phyloP scores from a whole-genome alignment of 1,139 yeast genomes.

The Magnusiomyces fungicola region DNA sequence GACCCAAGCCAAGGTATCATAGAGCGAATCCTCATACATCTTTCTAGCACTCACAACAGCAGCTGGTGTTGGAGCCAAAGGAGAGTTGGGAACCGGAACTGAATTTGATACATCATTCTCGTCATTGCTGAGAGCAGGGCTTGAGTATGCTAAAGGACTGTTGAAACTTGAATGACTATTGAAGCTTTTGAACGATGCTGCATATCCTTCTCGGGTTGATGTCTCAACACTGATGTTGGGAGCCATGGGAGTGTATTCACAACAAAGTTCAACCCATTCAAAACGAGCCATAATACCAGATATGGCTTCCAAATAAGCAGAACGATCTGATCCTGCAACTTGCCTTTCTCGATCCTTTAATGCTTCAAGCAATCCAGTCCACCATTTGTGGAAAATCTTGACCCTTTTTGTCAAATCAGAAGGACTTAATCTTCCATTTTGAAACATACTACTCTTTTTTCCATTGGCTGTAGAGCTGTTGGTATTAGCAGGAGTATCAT shows the following conservation, averaged over 20 bases:
- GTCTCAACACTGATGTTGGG: not conserved
- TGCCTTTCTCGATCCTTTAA: conserved; percentile 32
- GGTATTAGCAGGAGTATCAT: conserved; percentile 30
- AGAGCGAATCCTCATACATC: conserved; percentile 30
- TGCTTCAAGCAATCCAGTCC: conserved; percentile 49
- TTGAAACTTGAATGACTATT: conserved; percentile 1
- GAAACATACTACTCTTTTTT: no score
- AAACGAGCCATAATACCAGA: conserved; percentile 55
- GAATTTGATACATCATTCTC: conserved; percentile 17
- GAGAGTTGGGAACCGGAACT: conserved; percentile 19
- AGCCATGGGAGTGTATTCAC: not conserved
- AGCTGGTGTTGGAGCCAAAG: not conserved
- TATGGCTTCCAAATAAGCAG: conserved; percentile 67
- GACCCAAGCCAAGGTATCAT: conserved; percentile 51
- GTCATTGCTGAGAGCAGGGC: not conserved
- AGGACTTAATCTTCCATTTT: conserved; percentile 25
- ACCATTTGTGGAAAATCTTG: conserved; percentile 51
- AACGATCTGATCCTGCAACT: conserved; percentile 47
- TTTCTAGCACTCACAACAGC: conserved; percentile 9
- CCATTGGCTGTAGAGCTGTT: no score
- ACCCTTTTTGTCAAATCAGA: conserved; percentile 25
- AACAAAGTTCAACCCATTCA: conserved; percentile 45
- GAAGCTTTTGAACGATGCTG: not conserved
- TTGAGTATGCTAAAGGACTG: not conserved
- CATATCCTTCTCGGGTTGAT: not conserved